phyloP scores from a whole-genome alignment of 371 early-diverging fungal species.

The Mucor plumbeus region DNA sequence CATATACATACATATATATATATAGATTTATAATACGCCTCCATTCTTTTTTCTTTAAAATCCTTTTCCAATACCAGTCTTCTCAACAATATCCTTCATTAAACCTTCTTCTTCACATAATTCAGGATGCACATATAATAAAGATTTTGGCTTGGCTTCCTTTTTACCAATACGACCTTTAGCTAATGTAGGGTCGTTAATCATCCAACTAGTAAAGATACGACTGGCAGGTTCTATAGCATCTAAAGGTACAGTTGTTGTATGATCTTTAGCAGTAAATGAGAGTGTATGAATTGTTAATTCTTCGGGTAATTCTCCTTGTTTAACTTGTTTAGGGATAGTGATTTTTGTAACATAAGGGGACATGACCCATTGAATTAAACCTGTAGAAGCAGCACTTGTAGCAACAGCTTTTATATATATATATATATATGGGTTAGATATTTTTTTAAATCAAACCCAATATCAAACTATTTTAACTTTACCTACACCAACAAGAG shows the following conservation, averaged over 20 bases:
- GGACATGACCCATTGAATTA: slow-evolving; percentile 70
- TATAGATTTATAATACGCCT: not conserved
- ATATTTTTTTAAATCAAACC: no score
- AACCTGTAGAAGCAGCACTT: slow-evolving; percentile 64
- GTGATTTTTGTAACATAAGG: slow-evolving; percentile 69
- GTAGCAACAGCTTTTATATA: slow-evolving; percentile 66
- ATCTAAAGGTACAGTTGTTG: slow-evolving; percentile 57
- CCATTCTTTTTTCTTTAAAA: slow-evolving; percentile 27
- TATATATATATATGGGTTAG: not conserved
- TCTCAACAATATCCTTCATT: slow-evolving; percentile 46
- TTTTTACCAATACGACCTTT: slow-evolving; percentile 41
- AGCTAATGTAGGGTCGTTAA: slow-evolving; percentile 46
- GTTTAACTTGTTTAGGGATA: slow-evolving; percentile 13
- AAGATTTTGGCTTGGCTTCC: slow-evolving; percentile 49
- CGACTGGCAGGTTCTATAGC: slow-evolving; percentile 61
- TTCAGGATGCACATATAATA: slow-evolving; percentile 65
- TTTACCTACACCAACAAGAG: slow-evolving; percentile 63
- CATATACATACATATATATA: no score
- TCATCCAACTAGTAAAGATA: slow-evolving; percentile 61
- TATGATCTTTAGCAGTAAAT: slow-evolving; percentile 48
- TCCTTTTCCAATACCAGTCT: slow-evolving; percentile 52
- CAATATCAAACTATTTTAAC: no score
- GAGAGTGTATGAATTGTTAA: slow-evolving; percentile 42
- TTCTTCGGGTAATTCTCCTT: slow-evolving; percentile 25
- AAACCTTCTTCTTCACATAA: slow-evolving; percentile 51